Evolutionary conservation across 176 grass and related monocot genomes (phyloP), one percentile per base, ranked within the genome.

Genomic region (Oryza australiensis): DNA sequence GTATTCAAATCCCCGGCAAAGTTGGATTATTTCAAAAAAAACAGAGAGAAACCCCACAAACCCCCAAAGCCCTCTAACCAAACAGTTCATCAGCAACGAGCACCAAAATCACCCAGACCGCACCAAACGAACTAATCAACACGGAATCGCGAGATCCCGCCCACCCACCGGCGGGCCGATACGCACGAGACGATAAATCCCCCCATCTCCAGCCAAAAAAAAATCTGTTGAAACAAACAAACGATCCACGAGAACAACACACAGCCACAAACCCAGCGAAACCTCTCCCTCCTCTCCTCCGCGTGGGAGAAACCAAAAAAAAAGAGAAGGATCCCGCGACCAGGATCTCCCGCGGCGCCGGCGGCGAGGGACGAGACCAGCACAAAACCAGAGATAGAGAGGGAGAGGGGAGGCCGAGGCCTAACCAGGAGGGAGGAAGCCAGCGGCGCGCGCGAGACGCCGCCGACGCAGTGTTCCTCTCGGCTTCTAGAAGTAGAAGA

Each of bases 381-480:
- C 4, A 14, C 15, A 16, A 45, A 68, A 35, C 11, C 14, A 34
- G 12, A 14, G 23, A 14, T 24, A 9, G 9, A 22, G 14, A 75
- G 26, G 0, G 11, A 3, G 34, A 12, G 12, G 60, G 16, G 16
- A 22, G 6, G 18, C 53, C 53, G 23, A 10, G 23, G 22, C 53
- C 20, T 23, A 23, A n/a, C 53, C 53, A 7, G 20, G 14, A 16
- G 38, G 81, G 62, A 48, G 60, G 43, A 18, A 20, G 48, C 5
- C 22, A 12, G 34, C 22, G 29, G 75, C 76, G 81, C 68, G 45
- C 74, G 66, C 23, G 51, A 77, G 80, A 42, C 57, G 64, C 26
- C 69, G 34, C 26, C 64, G 51, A 48, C 64, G 65, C 64, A 20
- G 43, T 24, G 7, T 15, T 15, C 28, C 13, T 14, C 5, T 15